Conservation (phyloP, 345 rosid genomes). For the Brassica carinata region DNA sequence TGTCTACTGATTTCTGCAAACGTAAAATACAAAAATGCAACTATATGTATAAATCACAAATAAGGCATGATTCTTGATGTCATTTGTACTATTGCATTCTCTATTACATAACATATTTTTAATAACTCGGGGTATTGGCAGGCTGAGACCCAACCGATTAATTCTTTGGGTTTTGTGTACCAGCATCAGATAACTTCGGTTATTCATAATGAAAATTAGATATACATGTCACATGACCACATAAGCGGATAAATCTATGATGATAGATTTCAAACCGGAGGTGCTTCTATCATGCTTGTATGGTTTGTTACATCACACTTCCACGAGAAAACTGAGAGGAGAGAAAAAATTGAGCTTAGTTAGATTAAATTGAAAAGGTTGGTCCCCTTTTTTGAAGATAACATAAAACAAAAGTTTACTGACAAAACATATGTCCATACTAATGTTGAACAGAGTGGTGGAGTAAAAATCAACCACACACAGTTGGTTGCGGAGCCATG, state of each 20-base stretch:
- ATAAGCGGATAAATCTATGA: too few relatives aligned
- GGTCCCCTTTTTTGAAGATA: background rate
- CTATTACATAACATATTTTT: too few relatives aligned
- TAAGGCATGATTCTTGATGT: background rate
- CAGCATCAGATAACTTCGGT: too few relatives aligned
- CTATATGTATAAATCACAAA: background rate
- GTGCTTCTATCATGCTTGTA: too few relatives aligned
- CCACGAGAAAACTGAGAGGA: background rate
- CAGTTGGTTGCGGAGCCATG: background rate
- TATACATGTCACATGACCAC: too few relatives aligned
- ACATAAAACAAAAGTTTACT: background rate
- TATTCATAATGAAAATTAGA: too few relatives aligned
- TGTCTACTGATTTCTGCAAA: background rate
- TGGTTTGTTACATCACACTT: background rate
- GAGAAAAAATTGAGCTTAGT: background rate
- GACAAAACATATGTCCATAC: background rate
- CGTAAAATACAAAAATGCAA: too few relatives aligned
- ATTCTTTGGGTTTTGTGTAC: too few relatives aligned
- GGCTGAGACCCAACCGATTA: too few relatives aligned
- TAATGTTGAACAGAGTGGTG: background rate
- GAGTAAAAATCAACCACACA: background rate
- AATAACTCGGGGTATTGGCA: too few relatives aligned
- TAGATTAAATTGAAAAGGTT: background rate
- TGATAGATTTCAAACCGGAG: too few relatives aligned
- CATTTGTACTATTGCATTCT: background rate